Evolutionary conservation across 2,329 filamentous ascomycete species (phyloP).

Genomic region (Calonectria fujianensis): DNA sequence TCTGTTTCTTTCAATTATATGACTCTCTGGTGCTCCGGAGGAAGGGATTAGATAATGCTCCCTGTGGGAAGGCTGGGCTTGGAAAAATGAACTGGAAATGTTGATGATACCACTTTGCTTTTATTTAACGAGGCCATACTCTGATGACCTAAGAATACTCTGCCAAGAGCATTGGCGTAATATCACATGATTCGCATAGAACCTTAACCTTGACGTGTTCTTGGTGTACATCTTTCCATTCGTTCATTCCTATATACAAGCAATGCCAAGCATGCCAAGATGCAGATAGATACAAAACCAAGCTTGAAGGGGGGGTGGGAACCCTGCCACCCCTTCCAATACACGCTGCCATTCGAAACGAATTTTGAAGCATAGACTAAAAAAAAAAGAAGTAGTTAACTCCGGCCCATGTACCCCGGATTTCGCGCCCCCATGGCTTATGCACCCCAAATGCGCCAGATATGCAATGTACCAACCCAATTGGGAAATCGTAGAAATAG

Average conservation of each 20-base stretch:
- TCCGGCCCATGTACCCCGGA: constrained; percentile 53
- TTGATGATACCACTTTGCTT: constrained; percentile 39
- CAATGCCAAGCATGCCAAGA: constrained; percentile 32
- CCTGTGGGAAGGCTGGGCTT: neutral
- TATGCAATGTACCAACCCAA: constrained; percentile 52
- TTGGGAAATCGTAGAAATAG: constrained; percentile 40
- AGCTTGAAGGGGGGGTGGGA: constrained; percentile 15
- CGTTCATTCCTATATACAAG: constrained; percentile 40
- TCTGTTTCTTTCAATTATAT: neutral
- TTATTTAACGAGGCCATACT: constrained; percentile 23
- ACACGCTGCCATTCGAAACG: constrained; percentile 8
- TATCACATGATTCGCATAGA: constrained; percentile 26
- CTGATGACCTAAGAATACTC: constrained; percentile 2
- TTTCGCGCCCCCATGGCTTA: constrained; percentile 49
- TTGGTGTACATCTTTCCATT: constrained; percentile 25
- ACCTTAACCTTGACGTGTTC: constrained; percentile 4
- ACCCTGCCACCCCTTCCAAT: constrained; percentile 1
- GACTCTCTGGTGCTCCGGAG: neutral
- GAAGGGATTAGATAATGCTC: neutral
- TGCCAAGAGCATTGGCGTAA: constrained; percentile 6
- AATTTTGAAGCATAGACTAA: constrained; percentile 26
- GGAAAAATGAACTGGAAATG: constrained; percentile 30
- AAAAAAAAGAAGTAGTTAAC: constrained; percentile 44
- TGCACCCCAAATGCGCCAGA: constrained; percentile 53
- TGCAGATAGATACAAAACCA: constrained; percentile 36